Evolutionary conservation across 2,329 filamentous ascomycete genomes (phyloP), one percentile per base, ranked within the genome.

Genomic region (Sporothrix schenckii): DNA sequence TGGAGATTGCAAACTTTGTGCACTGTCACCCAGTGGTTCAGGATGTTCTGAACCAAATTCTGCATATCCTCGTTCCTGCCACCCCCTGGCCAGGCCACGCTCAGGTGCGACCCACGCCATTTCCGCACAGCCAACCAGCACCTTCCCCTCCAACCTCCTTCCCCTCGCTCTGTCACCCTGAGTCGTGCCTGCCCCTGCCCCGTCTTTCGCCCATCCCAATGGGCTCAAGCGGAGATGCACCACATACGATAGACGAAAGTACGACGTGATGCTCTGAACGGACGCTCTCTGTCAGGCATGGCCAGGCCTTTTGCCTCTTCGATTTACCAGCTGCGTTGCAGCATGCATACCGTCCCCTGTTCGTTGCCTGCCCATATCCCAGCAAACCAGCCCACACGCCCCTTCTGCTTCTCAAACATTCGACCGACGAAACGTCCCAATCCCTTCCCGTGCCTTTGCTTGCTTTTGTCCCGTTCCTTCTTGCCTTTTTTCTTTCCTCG

Each of bases 351-450:
- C 27, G 27, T 27, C 47, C 56, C 58, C 69, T 60, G 41, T 34
- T 21, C 60, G 10, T 44, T 50, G 14, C 41, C 41, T 58, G 41
- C 41, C 65, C 56, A 24, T 63, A 39, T 52, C 67, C 67, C 56
- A 63, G 54, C 56, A 10, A 61, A 69, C 56, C 67, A 52, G 47
- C 67, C 67, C 53, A 60, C 41, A 60, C 56, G 65, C 56, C 53
- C 69, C 65, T 34, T 65, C 56, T 47, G 30, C 30, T 41, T 66
- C 69, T 71, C 69, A 71, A 68, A 71, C 69, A 68, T 68, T 63
- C 61, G 49, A 68, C 70, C 41, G 67, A 34, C 66, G 60, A 66
- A 52, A 61, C 66, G 44, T 58, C 67, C 66, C 66, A 66, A 49
- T 49, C 66, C 50, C 39, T 56, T 34, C 16, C 49, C 50, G 34